Percentiles rank a stretch among this genome's conserved stretches.
phyloP scores from a whole-genome alignment of 768 basidiomycete genomes.

The Rhodocollybia butyracea region DNA sequence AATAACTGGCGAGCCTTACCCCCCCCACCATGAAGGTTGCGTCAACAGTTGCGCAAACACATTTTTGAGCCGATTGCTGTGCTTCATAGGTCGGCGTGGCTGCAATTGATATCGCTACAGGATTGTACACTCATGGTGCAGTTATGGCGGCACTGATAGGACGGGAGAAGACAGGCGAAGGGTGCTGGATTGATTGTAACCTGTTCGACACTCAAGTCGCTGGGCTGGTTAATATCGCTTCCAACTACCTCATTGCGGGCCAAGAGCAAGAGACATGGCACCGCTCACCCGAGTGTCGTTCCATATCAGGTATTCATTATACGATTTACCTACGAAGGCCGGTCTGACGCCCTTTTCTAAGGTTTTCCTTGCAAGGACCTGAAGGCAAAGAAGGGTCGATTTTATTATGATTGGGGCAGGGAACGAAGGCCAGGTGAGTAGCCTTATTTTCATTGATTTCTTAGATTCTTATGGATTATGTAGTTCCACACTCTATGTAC shows the following conservation, averaged over 20 bases:
- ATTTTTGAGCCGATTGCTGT: slow-evolving; percentile 62
- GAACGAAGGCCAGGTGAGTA: slow-evolving; percentile 75
- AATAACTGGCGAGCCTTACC: slow-evolving; percentile 56
- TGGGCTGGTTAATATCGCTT: slow-evolving; percentile 88
- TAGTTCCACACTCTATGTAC: slow-evolving; percentile 72
- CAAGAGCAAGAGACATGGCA: slow-evolving; percentile 82
- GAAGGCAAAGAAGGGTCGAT: slow-evolving; percentile 42
- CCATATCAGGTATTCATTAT: slow-evolving; percentile 81
- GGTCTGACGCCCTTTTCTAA: background rate
- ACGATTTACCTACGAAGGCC: no score
- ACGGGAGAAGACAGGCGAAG: slow-evolving; percentile 78
- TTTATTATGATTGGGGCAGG: slow-evolving; percentile 94
- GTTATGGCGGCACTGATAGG: slow-evolving; percentile 89
- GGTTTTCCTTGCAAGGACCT: slow-evolving; percentile 71
- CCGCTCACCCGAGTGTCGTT: slow-evolving; percentile 90
- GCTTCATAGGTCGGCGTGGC: slow-evolving; percentile 97
- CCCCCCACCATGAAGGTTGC: background rate
- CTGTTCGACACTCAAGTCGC: slow-evolving; percentile 93
- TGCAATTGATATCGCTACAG: slow-evolving; percentile 84
- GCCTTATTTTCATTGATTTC: no score
- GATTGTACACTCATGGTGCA: slow-evolving; percentile 88
- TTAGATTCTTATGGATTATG: background rate
- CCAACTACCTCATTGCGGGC: slow-evolving; percentile 87
- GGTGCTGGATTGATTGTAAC: slow-evolving; percentile 90
- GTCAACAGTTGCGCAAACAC: background rate